Evolutionary conservation across 2,329 filamentous ascomycete species (phyloP).

Genomic region (Cyclaneusma minus): DNA sequence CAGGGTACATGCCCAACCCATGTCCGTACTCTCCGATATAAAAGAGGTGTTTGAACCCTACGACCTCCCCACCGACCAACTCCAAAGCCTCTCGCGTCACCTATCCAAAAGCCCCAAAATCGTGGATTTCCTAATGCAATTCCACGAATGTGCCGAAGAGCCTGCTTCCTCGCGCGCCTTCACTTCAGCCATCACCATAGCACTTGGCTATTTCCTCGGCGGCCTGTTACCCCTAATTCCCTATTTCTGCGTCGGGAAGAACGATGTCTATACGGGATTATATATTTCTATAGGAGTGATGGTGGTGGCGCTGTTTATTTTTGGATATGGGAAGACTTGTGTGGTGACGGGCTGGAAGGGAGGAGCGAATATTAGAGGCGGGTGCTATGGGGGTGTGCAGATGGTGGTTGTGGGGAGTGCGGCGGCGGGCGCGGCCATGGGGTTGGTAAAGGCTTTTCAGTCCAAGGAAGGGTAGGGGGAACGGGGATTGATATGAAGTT

Average conservation of each 20-base stretch:
- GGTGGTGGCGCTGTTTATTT: slow-evolving; percentile 40
- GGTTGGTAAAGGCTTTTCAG: slow-evolving; percentile 19
- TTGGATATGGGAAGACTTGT: slow-evolving; percentile 50
- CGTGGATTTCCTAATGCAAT: slow-evolving; percentile 23
- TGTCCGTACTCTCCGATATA: slow-evolving; percentile 14
- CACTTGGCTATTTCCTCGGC: slow-evolving; percentile 38
- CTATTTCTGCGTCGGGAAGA: slow-evolving; percentile 30
- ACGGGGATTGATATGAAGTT: too few relatives aligned
- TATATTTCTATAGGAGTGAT: slow-evolving; percentile 45
- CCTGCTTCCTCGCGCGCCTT: slow-evolving; percentile 17
- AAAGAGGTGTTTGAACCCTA: slow-evolving; percentile 20
- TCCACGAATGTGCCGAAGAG: slow-evolving; percentile 17
- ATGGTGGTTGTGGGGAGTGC: slow-evolving; percentile 24
- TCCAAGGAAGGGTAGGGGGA: slow-evolving; percentile 6
- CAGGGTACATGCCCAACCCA: too few relatives aligned
- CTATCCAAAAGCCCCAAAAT: slow-evolving; percentile 18
- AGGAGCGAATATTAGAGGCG: slow-evolving; percentile 11
- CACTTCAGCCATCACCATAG: slow-evolving; percentile 36
- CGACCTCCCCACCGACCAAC: slow-evolving; percentile 13
- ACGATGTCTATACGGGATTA: slow-evolving; percentile 30
- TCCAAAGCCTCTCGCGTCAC: slow-evolving; percentile 19
- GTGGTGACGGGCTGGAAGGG: slow-evolving; percentile 26
- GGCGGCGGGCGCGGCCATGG: slow-evolving; percentile 23
- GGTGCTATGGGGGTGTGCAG: slow-evolving; percentile 20
- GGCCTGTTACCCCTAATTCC: slow-evolving; percentile 39